Base-by-base conservation (phyloP, 805 yeast genomes). In the Candida wancherniae region DNA sequence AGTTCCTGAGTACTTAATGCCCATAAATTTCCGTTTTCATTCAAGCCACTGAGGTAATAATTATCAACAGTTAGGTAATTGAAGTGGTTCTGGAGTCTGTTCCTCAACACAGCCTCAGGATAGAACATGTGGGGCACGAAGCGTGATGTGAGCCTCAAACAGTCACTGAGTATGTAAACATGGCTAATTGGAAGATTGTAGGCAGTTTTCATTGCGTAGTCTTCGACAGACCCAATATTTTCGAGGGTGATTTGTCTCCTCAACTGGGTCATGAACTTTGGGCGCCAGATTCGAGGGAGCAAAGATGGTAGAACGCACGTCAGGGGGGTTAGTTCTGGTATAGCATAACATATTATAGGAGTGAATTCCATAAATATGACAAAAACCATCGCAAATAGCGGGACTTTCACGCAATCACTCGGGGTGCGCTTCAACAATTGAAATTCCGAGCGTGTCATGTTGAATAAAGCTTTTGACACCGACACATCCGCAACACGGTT, bases 281-380 rank as follows among this genome's bases (percentile, higher is more conserved):
- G 47, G 34, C 33, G 53, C 62, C 57, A 57, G 28, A 52, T 51
- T 33, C 52, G 59, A 23, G 71, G 67, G 21, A 63, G 43, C 15
- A 73, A 53, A 6, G 55, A 52, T 1, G 80, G 80, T 19, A 75
- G 57, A 7, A 72, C 58, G 50, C 82, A 77, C 8, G 80, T 75
- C 57, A 67, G 68, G 7, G 82, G 80, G 1, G 77, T 67, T 4
- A 77, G 46, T 39, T 70, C 72, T 0, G 84, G 84, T 29, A 75
- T 48, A 4, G 61, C 49, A 32, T 66, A 72, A 45, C 80, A 74
- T 4, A 77, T 39, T 1, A 73, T 13, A 1, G 80, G 79, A 0
- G 80, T 71, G 29, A 57, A 45, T 42, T 77, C 84, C 46, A 71
- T 71, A 48, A 74, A 75, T 3, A 74, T 40, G 16, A 70, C 26